Conservation (phyloP, 257 asterid species). For the Solanum chilense region DNA sequence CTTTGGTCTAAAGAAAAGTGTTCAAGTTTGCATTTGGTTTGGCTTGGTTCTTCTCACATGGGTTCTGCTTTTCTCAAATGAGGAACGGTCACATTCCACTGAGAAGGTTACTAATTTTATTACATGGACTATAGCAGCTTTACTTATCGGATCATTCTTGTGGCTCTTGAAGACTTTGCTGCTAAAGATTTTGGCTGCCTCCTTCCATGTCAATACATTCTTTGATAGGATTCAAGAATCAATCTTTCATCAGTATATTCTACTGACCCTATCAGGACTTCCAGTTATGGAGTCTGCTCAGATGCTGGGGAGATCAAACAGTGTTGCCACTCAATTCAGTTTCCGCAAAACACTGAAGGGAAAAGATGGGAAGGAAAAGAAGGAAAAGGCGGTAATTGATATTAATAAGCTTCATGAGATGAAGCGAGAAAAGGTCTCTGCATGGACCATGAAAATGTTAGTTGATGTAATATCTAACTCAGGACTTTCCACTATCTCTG, state of each 20-base stretch:
- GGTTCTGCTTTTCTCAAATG: constrained; percentile 40
- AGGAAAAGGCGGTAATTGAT: constrained; percentile 40
- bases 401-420: constrained; percentile 58
- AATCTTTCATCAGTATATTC: constrained; percentile 56
- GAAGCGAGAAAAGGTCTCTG: constrained; percentile 79
- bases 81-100: constrained; percentile 17
- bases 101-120: constrained; percentile 38
- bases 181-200: constrained; percentile 67
- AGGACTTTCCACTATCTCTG: constrained; percentile 60
- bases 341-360: constrained; percentile 36
- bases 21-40: constrained; percentile 61
- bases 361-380: constrained; percentile 50
- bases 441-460: constrained; percentile 89
- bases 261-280: constrained; percentile 52
- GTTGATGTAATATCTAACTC: constrained; percentile 64
- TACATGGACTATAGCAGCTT: constrained; percentile 55
- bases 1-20: constrained; percentile 59
- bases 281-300: constrained; percentile 58
- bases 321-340: constrained; percentile 40
- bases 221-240: constrained; percentile 84
- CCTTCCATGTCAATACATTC: constrained; percentile 71
- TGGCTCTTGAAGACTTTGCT: constrained; percentile 73
- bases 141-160: constrained; percentile 56
- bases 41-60: constrained; percentile 57
- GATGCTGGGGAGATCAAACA: constrained; percentile 41